Conservation (phyloP, 75 land plant genomes). For the Azolla pinnata region DNA sequence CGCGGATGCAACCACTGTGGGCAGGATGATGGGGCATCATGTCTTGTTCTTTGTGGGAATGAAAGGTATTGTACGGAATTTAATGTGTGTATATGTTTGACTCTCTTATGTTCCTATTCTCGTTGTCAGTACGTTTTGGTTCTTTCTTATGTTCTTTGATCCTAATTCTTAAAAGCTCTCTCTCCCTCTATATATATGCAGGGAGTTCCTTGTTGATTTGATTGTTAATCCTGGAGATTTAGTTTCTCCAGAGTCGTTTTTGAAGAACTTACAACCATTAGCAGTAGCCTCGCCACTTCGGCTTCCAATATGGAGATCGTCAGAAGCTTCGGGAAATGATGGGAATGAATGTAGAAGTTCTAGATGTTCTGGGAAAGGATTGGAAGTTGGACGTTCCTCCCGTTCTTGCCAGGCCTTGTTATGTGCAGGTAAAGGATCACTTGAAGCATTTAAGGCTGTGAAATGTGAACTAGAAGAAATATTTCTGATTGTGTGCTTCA, state of each 20-base stretch:
- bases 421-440: neutral
- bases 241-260: slow-evolving; percentile 48
- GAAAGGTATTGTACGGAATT: too few relatives aligned
- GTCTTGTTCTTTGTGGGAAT: slow-evolving; percentile 58
- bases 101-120: too few relatives aligned
- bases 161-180: too few relatives aligned
- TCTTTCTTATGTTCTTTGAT: neutral
- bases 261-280: slow-evolving; percentile 48
- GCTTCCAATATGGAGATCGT: slow-evolving; percentile 46
- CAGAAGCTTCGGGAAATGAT: slow-evolving; percentile 12
- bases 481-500: neutral
- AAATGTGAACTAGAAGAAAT: neutral
- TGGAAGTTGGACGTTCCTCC: too few relatives aligned
- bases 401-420: too few relatives aligned
- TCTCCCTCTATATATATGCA: slow-evolving; percentile 21
- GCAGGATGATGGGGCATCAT: slow-evolving; percentile 60
- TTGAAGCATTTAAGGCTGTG: neutral
- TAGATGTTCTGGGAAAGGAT: neutral
- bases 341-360: neutral
- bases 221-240: slow-evolving; percentile 59
- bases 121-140: too few relatives aligned
- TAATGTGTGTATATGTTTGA: too few relatives aligned
- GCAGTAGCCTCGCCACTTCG: slow-evolving; percentile 69
- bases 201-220: slow-evolving; percentile 84
- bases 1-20: slow-evolving; percentile 76